Evolutionary conservation across 352 stramenopile species (phyloP).

Genomic region (Bremia lactucae): DNA sequence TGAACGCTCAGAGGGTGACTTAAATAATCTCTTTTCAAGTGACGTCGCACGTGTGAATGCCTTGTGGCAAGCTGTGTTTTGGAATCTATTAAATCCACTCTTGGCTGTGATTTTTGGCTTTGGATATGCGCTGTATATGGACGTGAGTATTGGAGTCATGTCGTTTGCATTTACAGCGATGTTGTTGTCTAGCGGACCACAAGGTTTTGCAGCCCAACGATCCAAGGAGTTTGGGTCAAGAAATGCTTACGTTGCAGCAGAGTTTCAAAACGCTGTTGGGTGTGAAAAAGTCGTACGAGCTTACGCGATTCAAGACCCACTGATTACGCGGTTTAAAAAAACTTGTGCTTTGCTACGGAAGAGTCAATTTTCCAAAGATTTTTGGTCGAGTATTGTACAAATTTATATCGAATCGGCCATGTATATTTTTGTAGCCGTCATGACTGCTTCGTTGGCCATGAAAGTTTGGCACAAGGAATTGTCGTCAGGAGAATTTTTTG

Average conservation of each 20-base stretch:
- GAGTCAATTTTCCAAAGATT: constrained; percentile 83
- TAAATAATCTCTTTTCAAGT: constrained; percentile 85
- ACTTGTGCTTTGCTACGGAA: constrained; percentile 54
- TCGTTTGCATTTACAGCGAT: constrained; percentile 75
- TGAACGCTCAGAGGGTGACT: constrained; percentile 73
- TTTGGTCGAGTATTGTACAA: constrained; percentile 84
- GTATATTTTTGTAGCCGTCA: constrained; percentile 85
- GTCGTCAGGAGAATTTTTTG: constrained; percentile 73
- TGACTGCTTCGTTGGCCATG: constrained; percentile 75
- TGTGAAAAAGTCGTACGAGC: constrained; percentile 84
- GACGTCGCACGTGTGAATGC: constrained; percentile 78
- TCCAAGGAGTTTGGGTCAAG: constrained; percentile 82
- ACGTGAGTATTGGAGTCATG: constrained; percentile 74
- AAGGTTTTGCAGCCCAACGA: constrained; percentile 71
- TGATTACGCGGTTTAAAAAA: constrained; percentile 61
- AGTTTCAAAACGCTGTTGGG: constrained; percentile 79
- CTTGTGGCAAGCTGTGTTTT: constrained; percentile 83
- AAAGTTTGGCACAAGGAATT: constrained; percentile 74
- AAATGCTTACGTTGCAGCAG: constrained; percentile 79
- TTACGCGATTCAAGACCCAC: constrained; percentile 74
- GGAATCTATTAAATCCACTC: constrained; percentile 79
- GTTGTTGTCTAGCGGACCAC: constrained; percentile 67
- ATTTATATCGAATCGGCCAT: constrained; percentile 87
- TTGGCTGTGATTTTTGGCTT: constrained; percentile 76
- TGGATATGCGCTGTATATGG: constrained; percentile 75